phyloP scores from a whole-genome alignment of 345 rosid genomes.

The Kandelia obovata region DNA sequence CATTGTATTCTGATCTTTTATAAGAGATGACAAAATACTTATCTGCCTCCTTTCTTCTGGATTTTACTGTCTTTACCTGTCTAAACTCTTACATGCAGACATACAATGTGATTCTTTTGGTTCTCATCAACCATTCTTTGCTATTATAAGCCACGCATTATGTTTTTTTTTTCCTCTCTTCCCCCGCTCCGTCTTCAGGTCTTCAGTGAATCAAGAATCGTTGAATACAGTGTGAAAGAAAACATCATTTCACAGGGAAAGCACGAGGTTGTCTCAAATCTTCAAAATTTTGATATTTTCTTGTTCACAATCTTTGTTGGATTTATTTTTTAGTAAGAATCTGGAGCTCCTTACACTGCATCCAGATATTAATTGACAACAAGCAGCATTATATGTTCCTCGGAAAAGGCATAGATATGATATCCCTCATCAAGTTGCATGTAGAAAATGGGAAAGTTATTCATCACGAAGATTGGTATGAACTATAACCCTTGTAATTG shows the following conservation, averaged over 20 bases:
- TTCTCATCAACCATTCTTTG: background rate
- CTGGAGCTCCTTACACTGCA: background rate
- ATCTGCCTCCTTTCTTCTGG: background rate
- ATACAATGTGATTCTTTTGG: background rate
- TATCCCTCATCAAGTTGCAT: slow-evolving; percentile 67
- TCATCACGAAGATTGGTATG: slow-evolving; percentile 88
- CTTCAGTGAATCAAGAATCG: slow-evolving; percentile 70
- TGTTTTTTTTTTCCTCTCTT: background rate
- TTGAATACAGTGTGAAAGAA: slow-evolving; percentile 60
- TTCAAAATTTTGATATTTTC: background rate
- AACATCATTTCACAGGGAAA: slow-evolving; percentile 40
- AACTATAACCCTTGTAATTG: background rate
- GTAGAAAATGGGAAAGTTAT: slow-evolving; percentile 73
- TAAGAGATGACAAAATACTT: background rate
- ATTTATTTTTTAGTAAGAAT: slow-evolving; percentile 2
- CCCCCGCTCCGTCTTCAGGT: slow-evolving; percentile 34
- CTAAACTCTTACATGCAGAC: background rate
- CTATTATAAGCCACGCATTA: background rate
- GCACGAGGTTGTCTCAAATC: slow-evolving; percentile 52
- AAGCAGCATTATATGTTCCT: slow-evolving; percentile 75
- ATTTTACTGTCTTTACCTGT: background rate
- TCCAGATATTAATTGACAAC: slow-evolving; percentile 72
- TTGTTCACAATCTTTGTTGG: background rate
- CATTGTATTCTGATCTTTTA: background rate
- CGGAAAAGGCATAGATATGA: slow-evolving; percentile 70